These are phyloP conservation scores for Chrysoporthe austroafricana DNA, from an alignment of 2,329 filamentous ascomycete genomes.

Conservation along the genomic window DNA sequence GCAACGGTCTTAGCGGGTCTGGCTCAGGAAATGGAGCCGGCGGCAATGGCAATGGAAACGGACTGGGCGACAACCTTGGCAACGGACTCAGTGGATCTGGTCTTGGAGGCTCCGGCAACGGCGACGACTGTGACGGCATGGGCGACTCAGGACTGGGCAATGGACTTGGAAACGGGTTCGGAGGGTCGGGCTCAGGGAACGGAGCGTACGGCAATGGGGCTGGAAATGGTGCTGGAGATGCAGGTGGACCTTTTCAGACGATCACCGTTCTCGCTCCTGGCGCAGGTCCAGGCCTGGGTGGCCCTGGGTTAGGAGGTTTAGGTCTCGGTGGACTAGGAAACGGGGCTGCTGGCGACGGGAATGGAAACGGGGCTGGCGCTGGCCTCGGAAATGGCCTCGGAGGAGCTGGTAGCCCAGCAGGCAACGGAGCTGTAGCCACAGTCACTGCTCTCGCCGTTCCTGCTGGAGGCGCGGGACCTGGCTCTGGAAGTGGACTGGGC, in stretches of 20 bases:
- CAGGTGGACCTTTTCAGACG: background rate
- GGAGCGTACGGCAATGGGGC: background rate
- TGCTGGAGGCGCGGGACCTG: slow-evolving; percentile 18
- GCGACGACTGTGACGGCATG: slow-evolving; percentile 8
- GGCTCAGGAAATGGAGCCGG: background rate
- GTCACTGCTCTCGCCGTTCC: slow-evolving; percentile 21
- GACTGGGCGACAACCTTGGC: slow-evolving; percentile 1
- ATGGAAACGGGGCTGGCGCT: slow-evolving; percentile 19
- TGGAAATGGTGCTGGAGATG: background rate
- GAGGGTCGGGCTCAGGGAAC: background rate
- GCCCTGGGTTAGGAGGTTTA: slow-evolving; percentile 17
- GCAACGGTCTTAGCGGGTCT: no score
- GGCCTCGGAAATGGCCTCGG: slow-evolving; percentile 15
- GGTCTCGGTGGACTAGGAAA: slow-evolving; percentile 4
- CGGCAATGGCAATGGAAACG: background rate
- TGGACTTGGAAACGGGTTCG: background rate
- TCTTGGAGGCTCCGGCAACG: slow-evolving; percentile 7
- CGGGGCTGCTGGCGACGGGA: slow-evolving; percentile 4
- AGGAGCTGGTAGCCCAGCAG: slow-evolving; percentile 9
- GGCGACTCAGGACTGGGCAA: slow-evolving; percentile 16
- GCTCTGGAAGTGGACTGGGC: slow-evolving; percentile 18
- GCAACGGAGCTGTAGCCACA: slow-evolving; percentile 20
- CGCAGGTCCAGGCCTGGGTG: slow-evolving; percentile 1
- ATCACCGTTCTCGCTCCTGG: no score
- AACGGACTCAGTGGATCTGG: slow-evolving; percentile 17